Conservation (phyloP, 768 basidiomycete genomes). For the Serendipita sp. region DNA sequence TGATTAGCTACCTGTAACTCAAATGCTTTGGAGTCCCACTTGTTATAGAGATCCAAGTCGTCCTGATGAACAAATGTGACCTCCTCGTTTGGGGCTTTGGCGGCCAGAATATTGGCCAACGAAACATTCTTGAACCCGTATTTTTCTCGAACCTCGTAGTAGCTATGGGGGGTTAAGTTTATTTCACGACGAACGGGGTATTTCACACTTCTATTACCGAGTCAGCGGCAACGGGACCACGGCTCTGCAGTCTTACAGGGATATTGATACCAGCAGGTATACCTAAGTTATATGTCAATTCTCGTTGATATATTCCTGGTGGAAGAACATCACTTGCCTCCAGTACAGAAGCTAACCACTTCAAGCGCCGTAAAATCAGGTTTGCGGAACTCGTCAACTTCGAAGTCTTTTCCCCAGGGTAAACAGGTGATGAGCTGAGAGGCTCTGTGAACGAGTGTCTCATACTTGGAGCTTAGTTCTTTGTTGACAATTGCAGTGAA, state of each 20-base stretch:
- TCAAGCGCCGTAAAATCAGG: conserved; percentile 74
- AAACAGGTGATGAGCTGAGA: conserved; percentile 63
- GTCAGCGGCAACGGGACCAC: background rate
- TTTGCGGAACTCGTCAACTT: conserved; percentile 50
- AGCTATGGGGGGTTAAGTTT: conserved; percentile 26
- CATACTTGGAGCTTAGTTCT: conserved; percentile 64
- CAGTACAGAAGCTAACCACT: conserved; percentile 66
- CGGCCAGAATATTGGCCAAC: conserved; percentile 53
- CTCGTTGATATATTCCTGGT: conserved; percentile 4
- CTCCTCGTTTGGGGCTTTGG: conserved; percentile 71
- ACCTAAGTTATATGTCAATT: conserved; percentile 23
- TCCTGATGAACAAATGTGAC: conserved; percentile 70
- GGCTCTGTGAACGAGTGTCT: conserved; percentile 55
- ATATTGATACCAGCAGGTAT: conserved; percentile 81
- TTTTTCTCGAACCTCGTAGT: conserved; percentile 67
- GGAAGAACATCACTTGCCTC: conserved; percentile 31
- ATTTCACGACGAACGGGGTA: background rate
- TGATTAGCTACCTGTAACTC: conserved; percentile 86
- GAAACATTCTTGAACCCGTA: conserved; percentile 48
- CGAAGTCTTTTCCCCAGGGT: conserved; percentile 47
- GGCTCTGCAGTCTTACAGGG: conserved; percentile 28
- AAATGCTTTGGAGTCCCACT: conserved; percentile 64
- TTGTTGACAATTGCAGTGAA: conserved; percentile 86
- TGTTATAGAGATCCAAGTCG: conserved; percentile 55
- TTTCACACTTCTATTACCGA: conserved; percentile 7